Percentiles rank a stretch among this genome's conserved stretches.
phyloP scores from a whole-genome alignment of 345 rosid species.

The Eucalyptus sideroxylon region DNA sequence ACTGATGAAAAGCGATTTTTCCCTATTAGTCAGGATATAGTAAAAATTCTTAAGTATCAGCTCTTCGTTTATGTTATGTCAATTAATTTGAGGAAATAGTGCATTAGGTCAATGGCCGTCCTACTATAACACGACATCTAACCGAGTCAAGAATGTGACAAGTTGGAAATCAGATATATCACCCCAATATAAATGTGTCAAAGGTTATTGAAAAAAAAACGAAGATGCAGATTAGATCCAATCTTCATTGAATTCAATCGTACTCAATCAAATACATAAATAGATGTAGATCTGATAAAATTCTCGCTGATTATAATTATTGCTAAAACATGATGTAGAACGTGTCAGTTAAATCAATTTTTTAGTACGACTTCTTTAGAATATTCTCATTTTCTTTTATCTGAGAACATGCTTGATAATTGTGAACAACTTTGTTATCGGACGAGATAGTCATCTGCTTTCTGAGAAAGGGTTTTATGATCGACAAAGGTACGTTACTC shows the following conservation, averaged over 20 bases:
- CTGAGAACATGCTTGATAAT: not conserved
- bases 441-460: not conserved
- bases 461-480: not conserved
- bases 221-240: not conserved
- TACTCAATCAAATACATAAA: not conserved
- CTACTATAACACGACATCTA: not conserved
- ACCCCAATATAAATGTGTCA: not conserved
- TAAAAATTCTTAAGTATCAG: not conserved
- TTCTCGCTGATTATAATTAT: not conserved
- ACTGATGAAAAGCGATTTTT: not conserved
- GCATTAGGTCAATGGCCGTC: not conserved
- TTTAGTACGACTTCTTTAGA: not conserved
- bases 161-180: not conserved
- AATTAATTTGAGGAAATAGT: not conserved
- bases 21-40: not conserved
- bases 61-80: not conserved
- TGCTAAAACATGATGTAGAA: not conserved
- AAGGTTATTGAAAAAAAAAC: not conserved
- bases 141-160: not conserved
- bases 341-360: not conserved
- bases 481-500: not conserved
- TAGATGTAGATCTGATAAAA: not conserved
- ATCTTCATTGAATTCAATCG: not conserved
- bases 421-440: not conserved
- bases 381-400: not conserved